A percentile compares a stretch with the other conserved stretches of the same genome.
Conservation (phyloP, 495 filamentous ascomycete genomes). For the Daldinia caldariorum region DNA sequence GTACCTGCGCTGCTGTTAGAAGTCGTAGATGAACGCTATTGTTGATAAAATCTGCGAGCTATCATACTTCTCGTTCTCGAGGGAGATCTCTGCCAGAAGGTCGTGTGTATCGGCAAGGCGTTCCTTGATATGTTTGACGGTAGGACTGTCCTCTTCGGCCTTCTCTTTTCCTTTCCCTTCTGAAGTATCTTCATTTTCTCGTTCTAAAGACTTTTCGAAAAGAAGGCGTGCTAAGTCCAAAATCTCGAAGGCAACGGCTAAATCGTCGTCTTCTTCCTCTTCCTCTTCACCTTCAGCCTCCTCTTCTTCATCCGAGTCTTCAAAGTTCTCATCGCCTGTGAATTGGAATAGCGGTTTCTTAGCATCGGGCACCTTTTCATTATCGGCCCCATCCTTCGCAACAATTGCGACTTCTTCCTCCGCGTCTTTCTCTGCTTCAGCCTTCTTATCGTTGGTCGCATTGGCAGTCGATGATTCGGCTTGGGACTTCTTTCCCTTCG, state of each 20-base stretch:
- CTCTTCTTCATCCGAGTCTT: constrained; percentile 75
- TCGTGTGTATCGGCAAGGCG: constrained; percentile 90
- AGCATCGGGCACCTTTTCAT: constrained; percentile 51
- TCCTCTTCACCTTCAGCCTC: constrained; percentile 59
- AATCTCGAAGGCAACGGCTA: constrained; percentile 88
- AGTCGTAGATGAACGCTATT: constrained; percentile 12
- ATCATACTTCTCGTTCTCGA: constrained; percentile 83
- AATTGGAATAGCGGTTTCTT: constrained; percentile 87
- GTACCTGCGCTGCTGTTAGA: constrained; percentile 63
- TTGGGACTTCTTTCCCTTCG: constrained; percentile 51
- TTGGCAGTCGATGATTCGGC: constrained; percentile 32
- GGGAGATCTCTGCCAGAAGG: constrained; percentile 89
- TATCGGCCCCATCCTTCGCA: constrained; percentile 49
- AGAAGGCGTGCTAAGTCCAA: constrained; percentile 90
- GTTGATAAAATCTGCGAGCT: not conserved
- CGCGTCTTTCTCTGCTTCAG: constrained; percentile 61
- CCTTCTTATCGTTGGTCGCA: constrained; percentile 46
- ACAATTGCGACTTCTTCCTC: constrained; percentile 59
- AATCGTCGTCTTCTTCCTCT: constrained; percentile 88
- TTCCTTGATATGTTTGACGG: constrained; percentile 75
- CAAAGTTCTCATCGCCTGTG: constrained; percentile 92
- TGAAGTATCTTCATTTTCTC: constrained; percentile 41
- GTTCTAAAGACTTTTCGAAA: constrained; percentile 65
- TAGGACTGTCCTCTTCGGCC: constrained; percentile 54
- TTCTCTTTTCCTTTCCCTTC: constrained; percentile 64